phyloP scores from a whole-genome alignment of 176 grass and related monocot genomes.

The Carex kokanica region DNA sequence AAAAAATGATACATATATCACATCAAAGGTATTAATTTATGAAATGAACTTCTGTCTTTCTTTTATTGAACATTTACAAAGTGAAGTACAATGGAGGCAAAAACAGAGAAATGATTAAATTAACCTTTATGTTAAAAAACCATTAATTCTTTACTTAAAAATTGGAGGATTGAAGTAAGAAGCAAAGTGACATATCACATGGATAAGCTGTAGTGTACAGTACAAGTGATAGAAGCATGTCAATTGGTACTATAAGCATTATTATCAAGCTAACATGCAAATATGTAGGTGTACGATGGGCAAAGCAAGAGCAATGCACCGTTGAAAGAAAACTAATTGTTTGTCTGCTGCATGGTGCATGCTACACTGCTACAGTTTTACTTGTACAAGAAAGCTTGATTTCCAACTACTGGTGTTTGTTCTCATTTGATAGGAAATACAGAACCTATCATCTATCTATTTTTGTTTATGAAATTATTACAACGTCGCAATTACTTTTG shows the following conservation, averaged over 20 bases:
- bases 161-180: neutral
- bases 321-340: neutral
- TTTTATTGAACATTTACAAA: neutral
- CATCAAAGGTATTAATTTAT: neutral
- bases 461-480: neutral
- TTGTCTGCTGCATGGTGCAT: neutral
- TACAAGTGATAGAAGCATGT: conserved; percentile 25
- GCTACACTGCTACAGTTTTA: neutral
- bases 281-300: neutral
- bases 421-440: neutral
- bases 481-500: neutral
- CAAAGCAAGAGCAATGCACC: neutral
- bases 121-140: neutral
- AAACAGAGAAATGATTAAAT: neutral
- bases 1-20: neutral
- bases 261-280: conserved; percentile 18
- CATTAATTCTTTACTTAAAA: neutral
- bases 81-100: neutral
- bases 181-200: conserved; percentile 27
- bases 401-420: neutral
- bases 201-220: conserved; percentile 9
- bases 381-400: neutral
- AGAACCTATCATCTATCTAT: neutral
- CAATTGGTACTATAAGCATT: neutral
- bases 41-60: neutral